Evolutionary conservation across 2,329 filamentous ascomycete species (phyloP).

Genomic region (Nothomitra cinnamomea): DNA sequence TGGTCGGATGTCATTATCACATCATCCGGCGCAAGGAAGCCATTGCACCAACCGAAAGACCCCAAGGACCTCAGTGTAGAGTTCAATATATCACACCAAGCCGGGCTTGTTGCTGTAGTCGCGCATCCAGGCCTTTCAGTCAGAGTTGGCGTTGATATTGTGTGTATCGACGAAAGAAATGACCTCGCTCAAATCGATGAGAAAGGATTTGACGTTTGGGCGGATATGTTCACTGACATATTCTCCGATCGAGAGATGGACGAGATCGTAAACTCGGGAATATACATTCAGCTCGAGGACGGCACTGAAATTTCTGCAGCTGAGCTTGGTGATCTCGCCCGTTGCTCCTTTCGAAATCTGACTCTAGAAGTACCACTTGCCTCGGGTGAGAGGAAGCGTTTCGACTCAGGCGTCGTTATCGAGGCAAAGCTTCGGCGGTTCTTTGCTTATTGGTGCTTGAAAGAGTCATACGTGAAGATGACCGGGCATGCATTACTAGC

Average conservation of each 20-base stretch:
- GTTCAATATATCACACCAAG: conserved; percentile 70
- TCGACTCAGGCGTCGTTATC: conserved; percentile 29
- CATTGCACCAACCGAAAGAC: conserved; percentile 25
- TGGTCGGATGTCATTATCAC: conserved; percentile 43
- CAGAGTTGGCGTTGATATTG: conserved; percentile 57
- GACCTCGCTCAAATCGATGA: conserved; percentile 40
- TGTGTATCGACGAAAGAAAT: conserved; percentile 53
- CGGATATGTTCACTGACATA: conserved; percentile 56
- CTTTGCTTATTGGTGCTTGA: conserved; percentile 63
- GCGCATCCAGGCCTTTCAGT: conserved; percentile 26
- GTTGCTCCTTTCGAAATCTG: conserved; percentile 23
- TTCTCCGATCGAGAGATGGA: conserved; percentile 44
- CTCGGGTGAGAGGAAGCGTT: conserved; percentile 18
- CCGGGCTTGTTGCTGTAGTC: conserved; percentile 52
- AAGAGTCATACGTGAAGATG: conserved; percentile 72
- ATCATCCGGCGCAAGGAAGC: conserved; percentile 35
- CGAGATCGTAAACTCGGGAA: conserved; percentile 40
- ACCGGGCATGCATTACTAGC: conserved; percentile 63
- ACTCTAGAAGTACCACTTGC: conserved; percentile 21
- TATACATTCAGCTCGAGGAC: conserved; percentile 24
- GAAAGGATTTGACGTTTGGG: conserved; percentile 45
- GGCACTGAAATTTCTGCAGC: conserved; percentile 23
- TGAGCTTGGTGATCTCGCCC: conserved; percentile 26
- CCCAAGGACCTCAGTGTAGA: conserved; percentile 24
- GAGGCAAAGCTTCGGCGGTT: conserved; percentile 52